Percentiles rank a stretch among this genome's conserved stretches.
Evolutionary conservation across 768 basidiomycete species (phyloP).

Genomic region (Termitomyces sp.): DNA sequence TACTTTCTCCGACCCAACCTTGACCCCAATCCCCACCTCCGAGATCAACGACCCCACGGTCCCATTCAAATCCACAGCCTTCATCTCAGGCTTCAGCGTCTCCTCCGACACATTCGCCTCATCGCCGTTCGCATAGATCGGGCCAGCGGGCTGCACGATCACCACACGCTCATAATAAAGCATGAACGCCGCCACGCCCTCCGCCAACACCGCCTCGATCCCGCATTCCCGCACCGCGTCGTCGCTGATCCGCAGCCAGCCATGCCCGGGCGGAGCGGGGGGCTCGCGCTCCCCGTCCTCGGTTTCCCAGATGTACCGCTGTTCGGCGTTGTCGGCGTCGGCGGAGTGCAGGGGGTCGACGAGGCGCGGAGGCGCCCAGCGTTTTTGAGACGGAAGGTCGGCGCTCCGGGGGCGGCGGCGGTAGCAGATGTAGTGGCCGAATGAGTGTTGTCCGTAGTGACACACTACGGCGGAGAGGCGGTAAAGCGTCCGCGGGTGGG

Average conservation of each 20-base stretch:
- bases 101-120: constrained; percentile 47
- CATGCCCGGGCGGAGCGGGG: constrained; percentile 47
- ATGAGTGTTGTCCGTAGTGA: constrained; percentile 89
- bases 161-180: constrained; percentile 82
- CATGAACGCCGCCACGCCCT: constrained; percentile 82
- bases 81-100: constrained; percentile 52
- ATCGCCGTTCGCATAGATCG: constrained; percentile 11
- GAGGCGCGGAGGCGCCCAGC: constrained; percentile 27
- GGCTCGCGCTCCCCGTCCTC: constrained; percentile 27
- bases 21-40: constrained; percentile 34
- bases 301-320: constrained; percentile 52
- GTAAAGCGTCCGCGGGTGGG: constrained; percentile 66
- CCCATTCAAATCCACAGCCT: constrained; percentile 37
- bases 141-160: constrained; percentile 17
- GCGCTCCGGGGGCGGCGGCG: constrained; percentile 69
- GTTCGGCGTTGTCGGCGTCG: constrained; percentile 16
- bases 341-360: constrained; percentile 23
- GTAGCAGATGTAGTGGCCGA: constrained; percentile 93
- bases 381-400: constrained; percentile 29
- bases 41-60: constrained; percentile 43
- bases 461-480: constrained; percentile 82
- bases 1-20: constrained; percentile 7
- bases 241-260: constrained; percentile 91
- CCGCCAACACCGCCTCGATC: constrained; percentile 65
- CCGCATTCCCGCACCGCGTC: constrained; percentile 73